phyloP scores from a whole-genome alignment of 2,329 filamentous ascomycete genomes.

The Hymenoscyphus linearis region DNA sequence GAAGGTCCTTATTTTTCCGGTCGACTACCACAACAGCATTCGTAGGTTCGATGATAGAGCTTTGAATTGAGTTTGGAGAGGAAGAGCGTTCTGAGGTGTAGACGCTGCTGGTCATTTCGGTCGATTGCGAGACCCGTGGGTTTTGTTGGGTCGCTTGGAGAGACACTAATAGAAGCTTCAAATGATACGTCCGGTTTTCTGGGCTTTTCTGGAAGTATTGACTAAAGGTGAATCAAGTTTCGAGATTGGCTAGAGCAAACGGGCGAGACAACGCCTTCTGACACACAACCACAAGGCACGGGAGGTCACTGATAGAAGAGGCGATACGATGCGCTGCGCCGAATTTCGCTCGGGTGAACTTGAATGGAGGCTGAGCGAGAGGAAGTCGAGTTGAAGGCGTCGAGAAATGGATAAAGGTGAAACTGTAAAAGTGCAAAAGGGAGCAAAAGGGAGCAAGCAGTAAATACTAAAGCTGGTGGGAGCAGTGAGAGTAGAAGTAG shows the following conservation, averaged over 20 bases:
- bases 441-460: neutral
- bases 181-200: neutral
- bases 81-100: neutral
- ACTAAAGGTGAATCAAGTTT: neutral
- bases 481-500: neutral
- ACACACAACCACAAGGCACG: neutral
- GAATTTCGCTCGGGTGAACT: neutral
- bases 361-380: neutral
- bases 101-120: constrained; percentile 3
- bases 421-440: neutral
- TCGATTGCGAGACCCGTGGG: neutral
- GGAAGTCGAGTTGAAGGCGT: neutral
- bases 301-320: neutral
- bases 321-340: neutral
- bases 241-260: neutral
- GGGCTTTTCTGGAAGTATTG: no score
- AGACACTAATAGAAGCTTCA: neutral
- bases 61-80: neutral
- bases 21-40: neutral
- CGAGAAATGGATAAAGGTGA: neutral
- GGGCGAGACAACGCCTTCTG: neutral
- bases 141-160: neutral
- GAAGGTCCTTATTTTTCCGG: constrained; percentile 8
- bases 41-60: neutral
- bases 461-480: neutral